Evolutionary conservation across 176 grass and related monocot species (phyloP), one percentile per base, ranked within the genome.

Genomic region (Oryza australiensis): DNA sequence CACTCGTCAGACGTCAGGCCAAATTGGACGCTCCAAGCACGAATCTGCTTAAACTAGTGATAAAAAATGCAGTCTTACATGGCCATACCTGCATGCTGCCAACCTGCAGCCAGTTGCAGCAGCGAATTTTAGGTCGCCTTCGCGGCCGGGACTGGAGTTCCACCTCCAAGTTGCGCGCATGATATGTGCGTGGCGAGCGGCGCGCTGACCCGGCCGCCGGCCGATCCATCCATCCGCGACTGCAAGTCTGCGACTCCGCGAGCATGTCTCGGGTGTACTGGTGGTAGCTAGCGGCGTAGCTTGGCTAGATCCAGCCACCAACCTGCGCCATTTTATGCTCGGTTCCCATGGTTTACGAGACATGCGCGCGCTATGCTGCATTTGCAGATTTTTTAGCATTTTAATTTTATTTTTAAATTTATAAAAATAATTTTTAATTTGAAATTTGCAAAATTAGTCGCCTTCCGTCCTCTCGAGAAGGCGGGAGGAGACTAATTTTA

Each of bases 101-200:
- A 64, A 10, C 63, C 30, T 34, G 26, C 14, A 24, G 35, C 72
- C 46, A 70, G 71, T 69, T 62, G 35, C 35, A 37, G 72, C 72
- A 20, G 49, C 63, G 55, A 72, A 64, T 20, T 59, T 30, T 53
- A 69, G 60, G 85, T 77, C 85, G 79, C 40, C 33, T 26, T 66
- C 45, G 75, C 2, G 16, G 35, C 7, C 35, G 35, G 35, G 35
- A 37, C 35, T 37, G 48, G 48, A 57, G 51, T 49, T 49, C 23
- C 7, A 41, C 18, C 51, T 75, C 78, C 79, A 53, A 28, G 72
- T 51, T 76, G 72, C 78, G 60, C 15, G 33, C 70, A 57, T 67
- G 32, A 40, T 57, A 53, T 37, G 35, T 57, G 68, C 71, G 14
- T 15, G 42, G 68, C 74, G 11, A 37, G 73, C 12, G 20, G 51